Evolutionary conservation across 768 basidiomycete species (phyloP).

Genomic region (Exidia glandulosa): DNA sequence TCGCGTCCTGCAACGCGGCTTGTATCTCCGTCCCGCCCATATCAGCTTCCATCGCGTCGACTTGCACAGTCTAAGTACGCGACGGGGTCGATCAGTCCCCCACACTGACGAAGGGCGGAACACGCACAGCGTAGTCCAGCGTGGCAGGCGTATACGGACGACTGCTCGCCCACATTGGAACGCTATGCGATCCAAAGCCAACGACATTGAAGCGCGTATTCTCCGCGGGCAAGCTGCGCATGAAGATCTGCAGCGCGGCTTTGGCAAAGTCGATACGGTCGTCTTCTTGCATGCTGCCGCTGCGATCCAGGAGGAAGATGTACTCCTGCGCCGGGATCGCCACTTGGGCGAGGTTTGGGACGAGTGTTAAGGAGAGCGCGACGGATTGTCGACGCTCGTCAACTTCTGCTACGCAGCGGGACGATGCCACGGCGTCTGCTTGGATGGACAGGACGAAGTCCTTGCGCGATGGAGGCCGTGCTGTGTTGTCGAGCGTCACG

Average conservation of each 20-base stretch:
- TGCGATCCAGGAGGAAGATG: constrained; percentile 50
- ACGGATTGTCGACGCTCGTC: background rate
- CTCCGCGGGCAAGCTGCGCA: constrained; percentile 6
- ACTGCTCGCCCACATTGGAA: background rate
- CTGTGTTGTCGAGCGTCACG: constrained; percentile 14
- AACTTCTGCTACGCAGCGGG: background rate
- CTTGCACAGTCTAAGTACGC: background rate
- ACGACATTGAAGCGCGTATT: constrained; percentile 5
- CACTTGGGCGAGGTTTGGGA: background rate
- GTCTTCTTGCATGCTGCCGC: constrained; percentile 37
- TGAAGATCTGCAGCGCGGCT: constrained; percentile 8
- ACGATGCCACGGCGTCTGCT: background rate
- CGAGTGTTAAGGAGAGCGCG: background rate
- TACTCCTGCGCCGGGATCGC: constrained; percentile 26
- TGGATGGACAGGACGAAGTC: background rate
- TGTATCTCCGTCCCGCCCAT: constrained; percentile 10
- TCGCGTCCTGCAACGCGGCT: background rate
- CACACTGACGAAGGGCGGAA: background rate
- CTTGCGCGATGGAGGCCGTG: constrained; percentile 18
- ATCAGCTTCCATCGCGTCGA: background rate
- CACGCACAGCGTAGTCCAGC: background rate
- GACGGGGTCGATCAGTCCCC: background rate
- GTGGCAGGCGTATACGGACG: background rate
- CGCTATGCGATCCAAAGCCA: constrained; percentile 1
- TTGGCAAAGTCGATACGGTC: constrained; percentile 5